Evolutionary conservation across 768 basidiomycete genomes (phyloP), one percentile per base, ranked within the genome.

Genomic region (Tricholoma saponaceum): DNA sequence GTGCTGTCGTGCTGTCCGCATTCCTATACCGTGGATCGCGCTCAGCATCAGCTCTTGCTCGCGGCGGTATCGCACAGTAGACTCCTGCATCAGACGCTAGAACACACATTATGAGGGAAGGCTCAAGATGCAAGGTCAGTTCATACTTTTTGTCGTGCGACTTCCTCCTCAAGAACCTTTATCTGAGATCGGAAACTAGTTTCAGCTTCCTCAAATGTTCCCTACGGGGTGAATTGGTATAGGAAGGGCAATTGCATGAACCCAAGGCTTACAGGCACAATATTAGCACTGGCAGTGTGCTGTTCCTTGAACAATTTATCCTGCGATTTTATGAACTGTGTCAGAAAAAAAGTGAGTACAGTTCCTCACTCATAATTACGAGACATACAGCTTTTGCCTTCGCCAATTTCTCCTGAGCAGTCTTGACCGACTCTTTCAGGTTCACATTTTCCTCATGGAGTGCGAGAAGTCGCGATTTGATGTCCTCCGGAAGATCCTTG

Each of bases 271-370:
- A 86, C 86, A 39, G 81, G 70, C 32, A 76, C 66, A 55, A 72
- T 64, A 20, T 74, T 76, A 28, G 73, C 75, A 62, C 79, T 80
- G 52, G 84, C 82, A 4, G 85, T 83, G 51, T 87, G 85, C 65
- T 88, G 87, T 66, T 92, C 90, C 62, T 89, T 89, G 73, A 95
- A 89, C 26, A 93, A 77, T 61, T 89, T 90, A 73, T 97, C 94
- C 70, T 96, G 95, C 30, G 86, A 81, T 69, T 92, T 93, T 76
- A 98, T 93, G 71, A 96, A 95, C 91, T 95, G 56, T 22, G n/a
- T 22, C 37, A 18, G 7, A 20, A 37, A 54, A 59, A 22, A 13
- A 52, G 30, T 55, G 20, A 23, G 14, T 44, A 20, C n/a, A 39
- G 22, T 20, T 28, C 25, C 26, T 37, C 41, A 18, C 20, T 23